Evolutionary conservation across 805 yeast genomes (phyloP).

Genomic region (Candida patagonica): DNA sequence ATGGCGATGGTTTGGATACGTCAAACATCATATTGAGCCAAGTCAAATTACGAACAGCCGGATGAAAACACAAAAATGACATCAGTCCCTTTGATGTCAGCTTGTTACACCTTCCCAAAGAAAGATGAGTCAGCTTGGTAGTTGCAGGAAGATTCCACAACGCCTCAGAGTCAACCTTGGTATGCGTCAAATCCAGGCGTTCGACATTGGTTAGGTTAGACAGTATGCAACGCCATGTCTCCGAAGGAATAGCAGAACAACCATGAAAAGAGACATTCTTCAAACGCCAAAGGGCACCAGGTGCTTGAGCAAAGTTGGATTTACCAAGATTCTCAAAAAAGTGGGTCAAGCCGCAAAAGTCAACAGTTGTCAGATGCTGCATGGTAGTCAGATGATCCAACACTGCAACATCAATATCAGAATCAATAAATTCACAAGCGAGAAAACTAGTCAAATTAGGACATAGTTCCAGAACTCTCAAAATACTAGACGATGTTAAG

Average conservation of each 20-base stretch:
- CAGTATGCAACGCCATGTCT: constrained; percentile 46
- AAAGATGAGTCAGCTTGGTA: constrained; percentile 63
- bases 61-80: constrained; percentile 62
- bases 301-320: background rate
- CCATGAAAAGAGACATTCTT: constrained; percentile 66
- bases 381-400: constrained; percentile 47
- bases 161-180: constrained; percentile 60
- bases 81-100: constrained; percentile 64
- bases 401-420: constrained; percentile 59
- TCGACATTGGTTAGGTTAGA: constrained; percentile 48
- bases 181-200: constrained; percentile 72
- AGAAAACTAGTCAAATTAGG: constrained; percentile 70
- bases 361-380: constrained; percentile 56
- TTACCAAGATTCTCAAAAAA: background rate
- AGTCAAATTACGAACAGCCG: constrained; percentile 46
- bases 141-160: constrained; percentile 46
- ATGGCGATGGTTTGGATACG: constrained; percentile 50
- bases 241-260: constrained; percentile 64
- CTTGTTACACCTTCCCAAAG: constrained; percentile 55
- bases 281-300: constrained; percentile 11
- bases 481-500: constrained; percentile 69
- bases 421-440: constrained; percentile 79
- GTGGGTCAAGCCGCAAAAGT: constrained; percentile 66
- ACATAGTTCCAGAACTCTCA: constrained; percentile 46
- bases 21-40: constrained; percentile 65